A percentile compares a stretch with the other conserved stretches of the same genome.
phyloP scores from a whole-genome alignment of 345 rosid species.

The Punica granatum region DNA sequence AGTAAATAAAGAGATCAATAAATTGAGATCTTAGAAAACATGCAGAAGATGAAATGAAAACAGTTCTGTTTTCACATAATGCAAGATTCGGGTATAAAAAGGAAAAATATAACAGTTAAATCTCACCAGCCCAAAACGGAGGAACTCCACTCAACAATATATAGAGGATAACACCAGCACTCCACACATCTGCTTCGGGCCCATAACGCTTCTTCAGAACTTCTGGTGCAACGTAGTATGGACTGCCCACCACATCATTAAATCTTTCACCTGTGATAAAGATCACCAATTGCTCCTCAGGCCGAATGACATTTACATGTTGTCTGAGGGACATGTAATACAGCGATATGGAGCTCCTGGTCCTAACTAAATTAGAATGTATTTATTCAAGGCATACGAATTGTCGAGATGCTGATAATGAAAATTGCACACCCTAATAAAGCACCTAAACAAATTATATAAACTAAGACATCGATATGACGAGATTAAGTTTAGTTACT shows the following conservation, averaged over 20 bases:
- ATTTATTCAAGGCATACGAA: neutral
- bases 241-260: constrained; percentile 83
- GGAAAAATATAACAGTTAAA: neutral
- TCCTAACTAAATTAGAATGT: neutral
- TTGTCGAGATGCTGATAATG: neutral
- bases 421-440: neutral
- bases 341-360: neutral
- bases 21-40: neutral
- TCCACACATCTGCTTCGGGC: constrained; percentile 92
- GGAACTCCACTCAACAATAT: constrained; percentile 87
- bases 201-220: constrained; percentile 71
- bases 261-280: constrained; percentile 54
- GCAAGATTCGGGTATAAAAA: neutral
- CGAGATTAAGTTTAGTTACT: neutral
- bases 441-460: neutral
- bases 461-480: neutral
- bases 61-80: neutral
- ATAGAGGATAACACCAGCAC: constrained; percentile 88
- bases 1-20: constrained; percentile 4
- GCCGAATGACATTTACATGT: neutral
- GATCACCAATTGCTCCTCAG: neutral
- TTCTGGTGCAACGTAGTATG: constrained; percentile 92
- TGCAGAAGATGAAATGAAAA: neutral
- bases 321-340: neutral
- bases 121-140: constrained; percentile 91